Evolutionary conservation across 139 green algal species (phyloP), one percentile per base, ranked within the genome.

Genomic region (Auxenochlorella pyrenoidosa): DNA sequence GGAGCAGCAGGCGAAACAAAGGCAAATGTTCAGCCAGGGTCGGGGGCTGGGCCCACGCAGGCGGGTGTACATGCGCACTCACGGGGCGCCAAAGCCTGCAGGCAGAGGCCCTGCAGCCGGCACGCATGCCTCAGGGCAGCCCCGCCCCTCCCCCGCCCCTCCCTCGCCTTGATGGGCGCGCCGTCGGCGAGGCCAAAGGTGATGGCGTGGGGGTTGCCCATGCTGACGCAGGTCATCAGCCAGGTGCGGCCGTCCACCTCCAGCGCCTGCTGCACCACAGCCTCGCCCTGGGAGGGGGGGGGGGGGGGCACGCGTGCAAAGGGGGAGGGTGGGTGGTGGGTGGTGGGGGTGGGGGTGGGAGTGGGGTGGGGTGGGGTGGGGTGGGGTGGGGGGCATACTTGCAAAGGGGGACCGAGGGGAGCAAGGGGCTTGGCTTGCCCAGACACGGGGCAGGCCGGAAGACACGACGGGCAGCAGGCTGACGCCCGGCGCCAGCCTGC

Each of bases 131-230:
- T 6, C 47, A 54, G 47, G 47, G n/a, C n/a, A 54, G 47, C 47
- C 47, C 10, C 47, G 47, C 8, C 6, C 47, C 47, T n/a, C n/a
- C 22, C 8, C 41, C 2, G 41, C 75, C 6, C 12, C n/a, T 8
- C 6, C 60, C 75, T 13, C 59, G 89, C 82, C 93, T 97, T 94
- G 79, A 98, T 95, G 40, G 85, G 63, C 51, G 90, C 85, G 63
- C 92, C 94, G 84, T 97, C 92, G 12, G 88, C 88, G 43, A 75
- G 90, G 65, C 83, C 84, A 89, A 96, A 99, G 18, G 93, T 96
- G 38, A 99, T 86, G 18, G 96, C 97, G 89, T 99, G 97, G 0
- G 97, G 97, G 92, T 99, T 99, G 84, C 97, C 97, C 97, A 99
- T 99, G 90, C 92, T 96, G 38, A 99, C 96, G 88, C 93, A 96